Conservation (phyloP, 2,329 filamentous ascomycete genomes). For the Paraphaeosphaeria minitans region DNA sequence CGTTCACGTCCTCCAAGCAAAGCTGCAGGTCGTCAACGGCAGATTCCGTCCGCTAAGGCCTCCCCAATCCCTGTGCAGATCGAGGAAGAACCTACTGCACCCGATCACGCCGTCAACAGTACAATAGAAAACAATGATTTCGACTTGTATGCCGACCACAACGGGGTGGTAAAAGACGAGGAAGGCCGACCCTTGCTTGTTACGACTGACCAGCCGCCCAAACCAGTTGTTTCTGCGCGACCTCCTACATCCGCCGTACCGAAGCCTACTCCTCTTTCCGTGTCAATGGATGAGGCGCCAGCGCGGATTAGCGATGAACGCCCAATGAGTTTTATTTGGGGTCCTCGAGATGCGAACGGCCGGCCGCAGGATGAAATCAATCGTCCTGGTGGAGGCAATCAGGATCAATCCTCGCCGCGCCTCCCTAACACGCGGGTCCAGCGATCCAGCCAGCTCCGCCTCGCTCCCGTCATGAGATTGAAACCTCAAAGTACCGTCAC, state of each 20-base stretch:
- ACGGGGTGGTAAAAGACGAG: constrained; percentile 45
- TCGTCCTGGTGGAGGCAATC: constrained; percentile 12
- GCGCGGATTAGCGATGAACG: constrained; percentile 39
- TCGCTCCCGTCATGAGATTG: not conserved
- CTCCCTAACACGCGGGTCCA: constrained; percentile 10
- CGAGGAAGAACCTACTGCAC: constrained; percentile 24
- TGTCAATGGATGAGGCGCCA: constrained; percentile 25
- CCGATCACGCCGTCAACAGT: constrained; percentile 22
- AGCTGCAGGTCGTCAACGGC: constrained; percentile 29
- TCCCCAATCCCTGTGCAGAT: constrained; percentile 29
- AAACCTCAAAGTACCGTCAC: constrained; percentile 3
- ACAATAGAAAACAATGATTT: constrained; percentile 32
- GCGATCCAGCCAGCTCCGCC: not conserved
- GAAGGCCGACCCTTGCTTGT: constrained; percentile 36
- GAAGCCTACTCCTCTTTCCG: constrained; percentile 8
- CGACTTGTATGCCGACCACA: constrained; percentile 46
- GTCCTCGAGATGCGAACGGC: constrained; percentile 40
- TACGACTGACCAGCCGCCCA: constrained; percentile 15
- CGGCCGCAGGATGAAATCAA: constrained; percentile 46
- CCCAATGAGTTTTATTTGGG: constrained; percentile 46
- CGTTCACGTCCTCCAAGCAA: constrained; percentile 38
- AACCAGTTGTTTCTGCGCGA: constrained; percentile 13
- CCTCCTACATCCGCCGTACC: constrained; percentile 7
- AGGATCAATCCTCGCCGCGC: constrained; percentile 5
- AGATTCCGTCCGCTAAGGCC: constrained; percentile 27